Base-by-base conservation (phyloP, 2,329 filamentous ascomycete genomes). In the Fusarium concolor region DNA sequence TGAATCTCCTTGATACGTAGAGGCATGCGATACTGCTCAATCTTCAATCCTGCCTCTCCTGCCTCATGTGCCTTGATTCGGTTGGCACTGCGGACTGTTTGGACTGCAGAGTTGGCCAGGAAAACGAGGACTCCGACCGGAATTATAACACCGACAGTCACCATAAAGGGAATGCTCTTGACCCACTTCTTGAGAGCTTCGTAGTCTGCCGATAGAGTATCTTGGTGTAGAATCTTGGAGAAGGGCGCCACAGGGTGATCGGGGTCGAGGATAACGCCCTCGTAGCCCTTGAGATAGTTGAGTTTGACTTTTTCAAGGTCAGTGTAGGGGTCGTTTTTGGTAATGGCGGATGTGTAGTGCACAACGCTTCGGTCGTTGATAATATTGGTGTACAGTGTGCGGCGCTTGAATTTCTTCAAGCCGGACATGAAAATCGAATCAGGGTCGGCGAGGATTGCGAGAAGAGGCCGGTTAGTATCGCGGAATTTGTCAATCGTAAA, bases 401-500 rank as follows among this genome's bases (percentile, higher is more conserved):
- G 90, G 55, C 92, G 85, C 76, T 89, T 87, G 81, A 98, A 98
- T 70, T 84, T 86, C 63, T 87, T 85, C 44, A 98, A 83, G 0
- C 90, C 94, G 31, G 87, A 87, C 72, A 97, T 91, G 80, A 98
- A 98, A 70, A 97, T 92, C 65, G 92, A 94, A 49, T 90, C 86
- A 0, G 91, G 89, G 68, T 97, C 94, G 8, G 94, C 92, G 29
- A 98, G 84, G 11, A 97, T 85, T 47, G 91, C 86, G 20, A 98
- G 85, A 11, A 98, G 83, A 0, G 94, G 93, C 39, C 89, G 87
- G n/a, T 88, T 90, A 1, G 93, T 97, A 65, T 92, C 89, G 60
- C 94, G 89, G 78, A 97, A 97, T 7, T 86, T 83, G 80, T 98
- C 95, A 62, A 96, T 91, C 56, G 89, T 89, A 77, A 97, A 98